Conservation (phyloP, 495 filamentous ascomycete genomes). For the Penicillium robsamsonii region DNA sequence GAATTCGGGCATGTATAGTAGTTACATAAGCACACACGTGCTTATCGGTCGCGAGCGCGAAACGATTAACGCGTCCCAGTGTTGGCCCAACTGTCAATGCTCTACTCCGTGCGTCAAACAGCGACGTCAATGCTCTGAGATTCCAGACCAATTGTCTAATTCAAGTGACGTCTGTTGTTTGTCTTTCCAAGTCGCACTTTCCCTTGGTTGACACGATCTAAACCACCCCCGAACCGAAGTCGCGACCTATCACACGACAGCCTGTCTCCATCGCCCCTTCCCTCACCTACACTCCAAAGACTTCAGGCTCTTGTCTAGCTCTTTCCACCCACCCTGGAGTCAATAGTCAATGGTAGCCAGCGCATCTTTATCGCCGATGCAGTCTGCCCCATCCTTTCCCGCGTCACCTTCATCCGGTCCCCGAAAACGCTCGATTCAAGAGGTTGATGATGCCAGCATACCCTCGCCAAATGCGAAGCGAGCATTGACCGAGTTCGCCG, state of each 20-base stretch:
- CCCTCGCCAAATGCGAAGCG: conserved; percentile 18
- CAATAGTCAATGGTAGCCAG: conserved; percentile 18
- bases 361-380: conserved; percentile 21
- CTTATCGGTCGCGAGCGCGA: conserved; percentile 32
- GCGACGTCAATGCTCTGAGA: background rate
- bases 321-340: background rate
- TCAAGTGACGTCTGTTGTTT: background rate
- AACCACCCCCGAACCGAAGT: background rate
- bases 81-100: conserved; percentile 8
- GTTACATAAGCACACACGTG: conserved; percentile 26
- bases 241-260: conserved; percentile 11
- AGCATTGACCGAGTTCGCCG: conserved; percentile 6
- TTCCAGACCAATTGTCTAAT: background rate
- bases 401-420: conserved; percentile 18
- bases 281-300: background rate
- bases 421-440: conserved; percentile 35
- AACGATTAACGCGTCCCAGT: conserved; percentile 27
- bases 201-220: background rate
- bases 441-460: conserved; percentile 27
- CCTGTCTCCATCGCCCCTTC: conserved; percentile 1
- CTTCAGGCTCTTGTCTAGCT: background rate
- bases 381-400: conserved; percentile 14
- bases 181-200: background rate
- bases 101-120: background rate
- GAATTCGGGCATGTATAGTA: background rate